A percentile compares a stretch with the other conserved stretches of the same genome.
These are phyloP conservation scores for Acacia pycnantha DNA, from an alignment of 331 rosid species.

Conservation along the genomic window DNA sequence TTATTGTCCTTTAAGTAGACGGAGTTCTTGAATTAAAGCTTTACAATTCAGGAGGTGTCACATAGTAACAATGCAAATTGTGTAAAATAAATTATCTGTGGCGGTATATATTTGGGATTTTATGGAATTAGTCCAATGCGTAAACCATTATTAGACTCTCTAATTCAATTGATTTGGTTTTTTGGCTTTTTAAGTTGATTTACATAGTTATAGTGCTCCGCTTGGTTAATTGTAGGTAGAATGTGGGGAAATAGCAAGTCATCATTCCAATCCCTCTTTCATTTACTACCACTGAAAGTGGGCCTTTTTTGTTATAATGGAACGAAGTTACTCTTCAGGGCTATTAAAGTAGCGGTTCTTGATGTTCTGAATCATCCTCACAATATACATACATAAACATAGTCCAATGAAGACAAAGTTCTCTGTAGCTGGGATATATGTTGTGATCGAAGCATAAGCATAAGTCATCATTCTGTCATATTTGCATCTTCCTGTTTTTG, in stretches of 20 bases:
- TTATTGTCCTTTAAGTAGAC: background rate
- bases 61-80: background rate
- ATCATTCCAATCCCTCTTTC: background rate
- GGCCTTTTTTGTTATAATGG: background rate
- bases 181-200: background rate
- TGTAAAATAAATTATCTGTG: background rate
- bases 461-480: background rate
- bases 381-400: background rate
- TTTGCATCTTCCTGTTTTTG: background rate
- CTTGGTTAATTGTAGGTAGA: background rate
- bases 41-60: background rate
- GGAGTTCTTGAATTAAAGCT: background rate
- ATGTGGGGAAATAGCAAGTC: background rate
- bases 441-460: background rate
- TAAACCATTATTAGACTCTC: background rate
- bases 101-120: background rate
- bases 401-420: background rate
- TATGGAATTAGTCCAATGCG: background rate
- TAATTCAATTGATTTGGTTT: background rate
- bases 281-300: background rate
- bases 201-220: constrained; percentile 7
- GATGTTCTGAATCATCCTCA: background rate
- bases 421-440: background rate
- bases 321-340: background rate
- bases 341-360: background rate